These are phyloP conservation scores for Ganoderma lucidum DNA, from an alignment of 1,284 basidiomycete species.

Conservation along the genomic window DNA sequence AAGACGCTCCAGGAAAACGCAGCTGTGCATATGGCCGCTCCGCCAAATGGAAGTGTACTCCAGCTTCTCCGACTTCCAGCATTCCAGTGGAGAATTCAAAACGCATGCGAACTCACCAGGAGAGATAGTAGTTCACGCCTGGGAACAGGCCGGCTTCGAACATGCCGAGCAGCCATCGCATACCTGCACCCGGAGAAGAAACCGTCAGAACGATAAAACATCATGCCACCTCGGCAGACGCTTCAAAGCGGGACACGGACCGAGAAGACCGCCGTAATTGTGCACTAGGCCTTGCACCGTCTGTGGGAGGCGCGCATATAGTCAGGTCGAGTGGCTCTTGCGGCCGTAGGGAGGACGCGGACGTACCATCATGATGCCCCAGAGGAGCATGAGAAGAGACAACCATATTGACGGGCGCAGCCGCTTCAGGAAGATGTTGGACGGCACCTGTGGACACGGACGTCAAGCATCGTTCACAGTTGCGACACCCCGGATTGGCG, in stretches of 20 bases:
- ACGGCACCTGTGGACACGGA: slow-evolving; percentile 56
- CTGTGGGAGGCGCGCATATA: slow-evolving; percentile 42
- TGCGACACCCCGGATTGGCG: neutral
- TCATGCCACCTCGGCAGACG: neutral
- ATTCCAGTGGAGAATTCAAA: neutral
- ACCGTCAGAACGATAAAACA: slow-evolving; percentile 9
- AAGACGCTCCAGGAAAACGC: neutral
- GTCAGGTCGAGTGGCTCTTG: neutral
- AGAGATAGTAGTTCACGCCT: slow-evolving; percentile 74
- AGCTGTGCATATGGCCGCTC: neutral
- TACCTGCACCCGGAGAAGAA: slow-evolving; percentile 45
- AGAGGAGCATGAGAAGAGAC: slow-evolving; percentile 67
- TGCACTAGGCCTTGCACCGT: slow-evolving; percentile 73
- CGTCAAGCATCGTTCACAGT: neutral
- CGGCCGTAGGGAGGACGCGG: slow-evolving; percentile 1
- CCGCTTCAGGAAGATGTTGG: slow-evolving; percentile 75
- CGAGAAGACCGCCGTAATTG: slow-evolving; percentile 69
- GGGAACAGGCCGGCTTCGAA: slow-evolving; percentile 79
- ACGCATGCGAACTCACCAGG: slow-evolving; percentile 54
- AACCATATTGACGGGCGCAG: slow-evolving; percentile 75
- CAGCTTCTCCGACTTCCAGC: neutral
- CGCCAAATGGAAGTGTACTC: neutral
- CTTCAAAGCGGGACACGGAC: slow-evolving; percentile 40
- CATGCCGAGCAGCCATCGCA: slow-evolving; percentile 71
- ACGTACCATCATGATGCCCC: slow-evolving; percentile 76